Evolutionary conservation across 257 asterid genomes (phyloP).

Genomic region (Solanum lignicaule): DNA sequence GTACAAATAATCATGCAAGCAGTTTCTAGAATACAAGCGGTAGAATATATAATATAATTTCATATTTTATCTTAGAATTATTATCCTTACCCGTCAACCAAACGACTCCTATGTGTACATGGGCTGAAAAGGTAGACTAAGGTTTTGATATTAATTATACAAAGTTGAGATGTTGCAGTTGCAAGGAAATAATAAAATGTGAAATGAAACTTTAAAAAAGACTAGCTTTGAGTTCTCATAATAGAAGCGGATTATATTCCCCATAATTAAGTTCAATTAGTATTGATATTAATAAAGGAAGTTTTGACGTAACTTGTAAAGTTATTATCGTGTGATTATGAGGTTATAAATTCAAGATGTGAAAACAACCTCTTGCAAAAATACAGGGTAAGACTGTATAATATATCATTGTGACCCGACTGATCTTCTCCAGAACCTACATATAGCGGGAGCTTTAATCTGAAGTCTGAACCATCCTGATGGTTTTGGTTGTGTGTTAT

Average conservation of each 20-base stretch:
- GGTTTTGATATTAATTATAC: background rate
- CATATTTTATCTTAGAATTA: background rate
- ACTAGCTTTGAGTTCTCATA: background rate
- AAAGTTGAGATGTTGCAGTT: background rate
- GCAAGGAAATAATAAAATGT: background rate
- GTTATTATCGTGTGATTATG: background rate
- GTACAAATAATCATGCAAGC: background rate
- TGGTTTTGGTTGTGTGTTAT: background rate
- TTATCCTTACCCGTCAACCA: background rate
- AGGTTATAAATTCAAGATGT: no score
- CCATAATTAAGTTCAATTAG: background rate
- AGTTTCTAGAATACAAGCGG: background rate
- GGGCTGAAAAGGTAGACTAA: background rate
- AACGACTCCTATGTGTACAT: background rate
- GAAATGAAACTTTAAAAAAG: background rate
- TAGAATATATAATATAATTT: background rate
- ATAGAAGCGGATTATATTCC: background rate
- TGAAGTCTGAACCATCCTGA: background rate
- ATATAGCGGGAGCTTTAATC: background rate
- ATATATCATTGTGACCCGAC: no score
- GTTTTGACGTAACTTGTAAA: no score
- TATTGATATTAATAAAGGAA: no score
- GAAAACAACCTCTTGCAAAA: no score
- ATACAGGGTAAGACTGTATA: no score
- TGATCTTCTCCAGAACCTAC: background rate